Evolutionary conservation across 129 eudicot species (phyloP).

Genomic region (Cynara cardunculus): DNA sequence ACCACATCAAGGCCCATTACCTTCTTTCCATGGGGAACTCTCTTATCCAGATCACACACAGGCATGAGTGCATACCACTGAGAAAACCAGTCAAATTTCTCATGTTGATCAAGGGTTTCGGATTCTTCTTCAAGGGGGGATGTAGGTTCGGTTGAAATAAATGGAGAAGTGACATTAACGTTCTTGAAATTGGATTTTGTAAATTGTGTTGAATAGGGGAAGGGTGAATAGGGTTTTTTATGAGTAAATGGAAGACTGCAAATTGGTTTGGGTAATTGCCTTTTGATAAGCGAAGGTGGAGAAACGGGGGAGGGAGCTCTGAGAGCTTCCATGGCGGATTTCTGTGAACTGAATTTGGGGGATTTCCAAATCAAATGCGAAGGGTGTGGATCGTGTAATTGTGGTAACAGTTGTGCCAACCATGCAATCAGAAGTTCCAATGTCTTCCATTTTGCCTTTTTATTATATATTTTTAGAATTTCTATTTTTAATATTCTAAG

Average conservation of each 20-base stretch:
- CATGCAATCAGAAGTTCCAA: neutral
- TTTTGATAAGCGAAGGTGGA: conserved; percentile 26
- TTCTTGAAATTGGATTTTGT: conserved; percentile 30
- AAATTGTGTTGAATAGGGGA: conserved; percentile 4
- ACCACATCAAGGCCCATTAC: conserved; percentile 80
- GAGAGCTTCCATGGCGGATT: conserved; percentile 50
- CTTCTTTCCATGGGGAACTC: conserved; percentile 67
- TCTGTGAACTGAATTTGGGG: conserved; percentile 2
- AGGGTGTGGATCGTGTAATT: neutral
- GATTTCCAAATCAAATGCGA: neutral
- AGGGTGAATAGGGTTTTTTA: conserved; percentile 12
- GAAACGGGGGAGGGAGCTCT: conserved; percentile 35
- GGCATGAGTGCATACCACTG: conserved; percentile 80
- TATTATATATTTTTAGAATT: neutral
- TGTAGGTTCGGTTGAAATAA: conserved; percentile 24
- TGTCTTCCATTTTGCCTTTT: neutral
- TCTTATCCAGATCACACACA: conserved; percentile 69
- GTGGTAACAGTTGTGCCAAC: conserved; percentile 3
- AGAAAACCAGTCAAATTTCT: conserved; percentile 69
- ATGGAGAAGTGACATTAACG: conserved; percentile 37
- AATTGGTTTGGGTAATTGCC: conserved; percentile 26
- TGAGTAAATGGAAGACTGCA: conserved; percentile 8
- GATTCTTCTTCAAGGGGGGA: conserved; percentile 33
- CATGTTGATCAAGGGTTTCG: conserved; percentile 28
- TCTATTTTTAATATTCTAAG: no score